Conservation (phyloP, 2,329 filamentous ascomycete species). For the Fusarium acutatum region DNA sequence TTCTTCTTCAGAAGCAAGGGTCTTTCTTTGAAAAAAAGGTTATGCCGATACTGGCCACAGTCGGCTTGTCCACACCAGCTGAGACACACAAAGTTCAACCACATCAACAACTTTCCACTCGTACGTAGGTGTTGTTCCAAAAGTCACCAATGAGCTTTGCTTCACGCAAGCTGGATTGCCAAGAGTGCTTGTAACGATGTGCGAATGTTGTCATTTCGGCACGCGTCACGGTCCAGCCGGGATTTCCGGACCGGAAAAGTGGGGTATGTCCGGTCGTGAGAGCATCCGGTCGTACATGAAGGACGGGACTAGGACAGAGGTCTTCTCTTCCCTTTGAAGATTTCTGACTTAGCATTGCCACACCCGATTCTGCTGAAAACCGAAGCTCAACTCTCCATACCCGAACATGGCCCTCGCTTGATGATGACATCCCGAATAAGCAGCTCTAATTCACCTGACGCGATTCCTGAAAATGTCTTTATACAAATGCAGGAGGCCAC, state of each 20-base stretch:
- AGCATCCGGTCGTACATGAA: background rate
- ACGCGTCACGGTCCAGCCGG: background rate
- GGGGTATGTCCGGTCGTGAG: background rate
- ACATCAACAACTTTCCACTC: background rate
- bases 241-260: background rate
- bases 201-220: background rate
- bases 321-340: background rate
- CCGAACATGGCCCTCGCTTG: background rate
- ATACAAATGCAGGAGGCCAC: background rate
- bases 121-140: background rate
- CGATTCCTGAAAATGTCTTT: background rate
- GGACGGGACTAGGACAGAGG: background rate
- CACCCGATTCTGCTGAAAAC: too few species aligned
- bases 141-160: too few species aligned
- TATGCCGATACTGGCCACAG: background rate
- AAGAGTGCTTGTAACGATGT: background rate
- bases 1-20: background rate
- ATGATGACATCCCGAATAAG: background rate
- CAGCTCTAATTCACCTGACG: background rate
- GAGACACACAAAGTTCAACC: background rate
- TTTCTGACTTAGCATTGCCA: background rate
- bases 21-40: background rate
- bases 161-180: background rate
- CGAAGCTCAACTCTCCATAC: background rate
- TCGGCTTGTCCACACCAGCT: background rate